Evolutionary conservation across 495 filamentous ascomycete species (phyloP), one percentile per base, ranked within the genome.

Genomic region (Cudoniella acicularis): DNA sequence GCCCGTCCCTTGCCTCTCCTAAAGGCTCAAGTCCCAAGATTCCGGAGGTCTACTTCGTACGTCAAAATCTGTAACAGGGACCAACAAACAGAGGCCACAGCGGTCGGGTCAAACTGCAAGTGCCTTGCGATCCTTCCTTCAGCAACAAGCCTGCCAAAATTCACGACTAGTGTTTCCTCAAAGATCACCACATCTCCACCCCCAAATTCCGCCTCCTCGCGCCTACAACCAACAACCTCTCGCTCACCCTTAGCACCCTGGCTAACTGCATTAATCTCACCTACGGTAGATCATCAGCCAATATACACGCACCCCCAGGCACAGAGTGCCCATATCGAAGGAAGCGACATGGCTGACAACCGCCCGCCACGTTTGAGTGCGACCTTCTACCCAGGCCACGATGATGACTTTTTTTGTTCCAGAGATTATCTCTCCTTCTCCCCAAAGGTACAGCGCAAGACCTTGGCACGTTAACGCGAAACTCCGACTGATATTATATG

Each of bases 311-410:
- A 26, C 10, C 11, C 48, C 48, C 9, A 13, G 18, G 48, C 43
- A 16, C 13, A n/a, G 43, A n/a, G 13, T n/a, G 43, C 43, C 9
- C 25, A 50, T 25, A 50, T 50, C n/a, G 48, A 50, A 23, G 48
- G 20, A 25, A 46, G 43, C 43, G 22, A 50, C 21, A 50, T 50
- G 48, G 48, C 8, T 13, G 20, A 50, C 20, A 50, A 43, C 18
- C 51, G 77, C 60, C 75, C 48, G 10, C 48, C 48, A 3, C 48
- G 48, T 50, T 25, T 93, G 65, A 87, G 87, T 69, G 91, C 92
- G 59, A 96, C 92, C 49, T 96, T 96, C 77, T 87, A 89, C 72
- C 92, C 94, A 64, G 91, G 92, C 68, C 89, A 87, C 41, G 77
- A 83, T 60, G 93, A 97, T 78, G 91, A 96, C 74, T 97, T 91